phyloP scores from a whole-genome alignment of 139 green algal genomes.

The Chlorella vulgaris region DNA sequence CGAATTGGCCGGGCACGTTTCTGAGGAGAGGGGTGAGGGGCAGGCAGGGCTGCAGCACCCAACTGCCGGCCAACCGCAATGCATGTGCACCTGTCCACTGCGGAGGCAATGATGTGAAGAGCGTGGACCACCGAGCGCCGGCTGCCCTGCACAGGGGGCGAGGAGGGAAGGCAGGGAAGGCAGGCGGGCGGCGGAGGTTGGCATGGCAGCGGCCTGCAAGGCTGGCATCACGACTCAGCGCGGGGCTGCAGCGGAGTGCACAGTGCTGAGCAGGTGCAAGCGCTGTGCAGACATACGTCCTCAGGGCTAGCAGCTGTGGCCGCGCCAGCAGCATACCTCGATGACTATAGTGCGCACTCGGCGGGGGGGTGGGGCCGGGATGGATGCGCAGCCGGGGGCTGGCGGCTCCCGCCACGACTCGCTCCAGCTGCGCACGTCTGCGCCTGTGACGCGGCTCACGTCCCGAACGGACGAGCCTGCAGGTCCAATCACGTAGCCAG shows the following conservation, averaged over 20 bases:
- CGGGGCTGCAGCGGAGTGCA: too few relatives aligned
- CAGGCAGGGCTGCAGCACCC: background rate
- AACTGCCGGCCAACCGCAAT: too few relatives aligned
- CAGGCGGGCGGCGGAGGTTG: background rate
- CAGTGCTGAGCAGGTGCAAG: too few relatives aligned
- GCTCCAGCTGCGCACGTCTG: constrained; percentile 83
- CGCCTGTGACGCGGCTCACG: constrained; percentile 72
- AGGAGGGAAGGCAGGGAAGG: background rate
- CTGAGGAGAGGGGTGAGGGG: background rate
- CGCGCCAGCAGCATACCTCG: constrained; percentile 40
- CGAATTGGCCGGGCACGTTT: background rate
- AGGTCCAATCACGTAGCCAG: constrained; percentile 86
- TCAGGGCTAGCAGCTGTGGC: background rate
- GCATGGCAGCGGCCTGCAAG: background rate
- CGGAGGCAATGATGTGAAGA: constrained; percentile 71
- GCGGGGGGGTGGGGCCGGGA: background rate
- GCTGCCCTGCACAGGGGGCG: constrained; percentile 52
- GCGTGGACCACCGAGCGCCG: constrained; percentile 43
- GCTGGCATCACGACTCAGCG: too few relatives aligned
- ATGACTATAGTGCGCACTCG: constrained; percentile 60
- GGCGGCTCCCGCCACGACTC: constrained; percentile 43
- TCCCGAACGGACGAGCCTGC: constrained; percentile 75
- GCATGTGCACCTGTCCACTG: constrained; percentile 68
- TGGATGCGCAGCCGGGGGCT: too few relatives aligned
- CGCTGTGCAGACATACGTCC: background rate